Percentiles rank a stretch among this genome's conserved stretches.
Evolutionary conservation across 129 eudicot species (phyloP).

Genomic region (Flaveria trinervia): DNA sequence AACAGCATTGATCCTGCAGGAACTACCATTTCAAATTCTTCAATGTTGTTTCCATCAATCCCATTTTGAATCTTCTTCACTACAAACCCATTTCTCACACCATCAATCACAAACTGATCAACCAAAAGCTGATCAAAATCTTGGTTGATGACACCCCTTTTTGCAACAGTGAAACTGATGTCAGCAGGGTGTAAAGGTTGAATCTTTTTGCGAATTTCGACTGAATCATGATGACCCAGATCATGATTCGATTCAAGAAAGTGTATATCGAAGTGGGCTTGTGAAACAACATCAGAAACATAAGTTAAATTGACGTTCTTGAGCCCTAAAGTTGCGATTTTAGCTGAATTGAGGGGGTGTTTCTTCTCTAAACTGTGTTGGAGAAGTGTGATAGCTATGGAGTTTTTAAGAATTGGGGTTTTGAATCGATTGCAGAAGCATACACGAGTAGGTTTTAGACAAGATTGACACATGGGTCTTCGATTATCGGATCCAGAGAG

Average conservation of each 20-base stretch:
- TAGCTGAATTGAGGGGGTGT: constrained; percentile 86
- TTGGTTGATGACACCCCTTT: constrained; percentile 47
- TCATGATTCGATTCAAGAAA: constrained; percentile 26
- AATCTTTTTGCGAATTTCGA: constrained; percentile 17
- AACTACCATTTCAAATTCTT: constrained; percentile 56
- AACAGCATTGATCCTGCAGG: constrained; percentile 73
- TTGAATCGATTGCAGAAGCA: constrained; percentile 77
- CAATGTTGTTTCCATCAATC: constrained; percentile 29
- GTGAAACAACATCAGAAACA: constrained; percentile 64
- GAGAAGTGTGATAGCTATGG: constrained; percentile 72
- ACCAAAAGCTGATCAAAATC: constrained; percentile 44
- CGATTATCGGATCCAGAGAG: constrained; percentile 37
- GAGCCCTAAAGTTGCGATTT: constrained; percentile 73
- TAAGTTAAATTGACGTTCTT: constrained; percentile 47
- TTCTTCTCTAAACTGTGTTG: constrained; percentile 80
- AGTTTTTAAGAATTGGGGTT: constrained; percentile 60
- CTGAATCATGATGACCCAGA: constrained; percentile 29
- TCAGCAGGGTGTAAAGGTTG: constrained; percentile 34
- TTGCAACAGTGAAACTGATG: constrained; percentile 49
- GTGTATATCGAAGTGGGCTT: constrained; percentile 59
- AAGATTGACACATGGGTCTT: constrained; percentile 80
- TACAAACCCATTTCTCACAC: constrained; percentile 51
- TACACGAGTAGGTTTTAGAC: constrained; percentile 61
- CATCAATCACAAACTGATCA: constrained; percentile 29
- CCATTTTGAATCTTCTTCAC: constrained; percentile 55